These are phyloP conservation scores for Solanum ossicruentum DNA, from an alignment of 257 asterid genomes.

Conservation along the genomic window DNA sequence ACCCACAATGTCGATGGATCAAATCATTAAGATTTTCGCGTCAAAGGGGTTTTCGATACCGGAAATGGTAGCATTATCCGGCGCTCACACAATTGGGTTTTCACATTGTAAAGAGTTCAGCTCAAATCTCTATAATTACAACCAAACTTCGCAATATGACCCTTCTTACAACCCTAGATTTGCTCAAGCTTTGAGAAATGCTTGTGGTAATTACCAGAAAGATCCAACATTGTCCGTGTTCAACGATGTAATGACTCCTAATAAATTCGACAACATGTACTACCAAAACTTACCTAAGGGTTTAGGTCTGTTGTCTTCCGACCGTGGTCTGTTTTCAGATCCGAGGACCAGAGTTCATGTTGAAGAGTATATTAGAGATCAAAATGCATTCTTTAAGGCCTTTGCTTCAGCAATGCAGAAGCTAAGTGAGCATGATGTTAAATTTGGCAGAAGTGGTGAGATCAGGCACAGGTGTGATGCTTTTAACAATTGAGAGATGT, in stretches of 20 bases:
- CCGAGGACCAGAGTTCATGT: slow-evolving; percentile 37
- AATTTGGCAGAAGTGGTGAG: slow-evolving; percentile 68
- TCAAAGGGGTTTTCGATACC: slow-evolving; percentile 46
- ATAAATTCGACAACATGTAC: slow-evolving; percentile 60
- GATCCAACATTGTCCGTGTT: slow-evolving; percentile 74
- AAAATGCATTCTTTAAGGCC: slow-evolving; percentile 54
- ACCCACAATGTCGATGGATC: slow-evolving; percentile 51
- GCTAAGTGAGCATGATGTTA: slow-evolving; percentile 48
- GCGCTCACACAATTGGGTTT: slow-evolving; percentile 94
- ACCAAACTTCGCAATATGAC: slow-evolving; percentile 29
- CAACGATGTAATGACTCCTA: slow-evolving; percentile 67
- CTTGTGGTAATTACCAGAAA: slow-evolving; percentile 41
- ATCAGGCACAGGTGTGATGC: slow-evolving; percentile 87
- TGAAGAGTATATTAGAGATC: slow-evolving; percentile 42
- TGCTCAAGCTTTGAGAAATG: slow-evolving; percentile 42
- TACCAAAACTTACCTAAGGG: slow-evolving; percentile 57
- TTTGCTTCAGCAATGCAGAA: slow-evolving; percentile 79
- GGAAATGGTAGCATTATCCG: slow-evolving; percentile 83
- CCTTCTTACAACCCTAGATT: slow-evolving; percentile 62
- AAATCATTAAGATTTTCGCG: slow-evolving; percentile 41
- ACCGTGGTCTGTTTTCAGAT: slow-evolving; percentile 50
- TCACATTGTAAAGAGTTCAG: slow-evolving; percentile 88
- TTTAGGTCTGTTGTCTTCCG: slow-evolving; percentile 58
- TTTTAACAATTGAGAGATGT: slow-evolving; percentile 22
- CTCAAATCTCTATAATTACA: slow-evolving; percentile 54